Base-by-base conservation (phyloP, 345 rosid species). In the Sisymbrium altissimum region DNA sequence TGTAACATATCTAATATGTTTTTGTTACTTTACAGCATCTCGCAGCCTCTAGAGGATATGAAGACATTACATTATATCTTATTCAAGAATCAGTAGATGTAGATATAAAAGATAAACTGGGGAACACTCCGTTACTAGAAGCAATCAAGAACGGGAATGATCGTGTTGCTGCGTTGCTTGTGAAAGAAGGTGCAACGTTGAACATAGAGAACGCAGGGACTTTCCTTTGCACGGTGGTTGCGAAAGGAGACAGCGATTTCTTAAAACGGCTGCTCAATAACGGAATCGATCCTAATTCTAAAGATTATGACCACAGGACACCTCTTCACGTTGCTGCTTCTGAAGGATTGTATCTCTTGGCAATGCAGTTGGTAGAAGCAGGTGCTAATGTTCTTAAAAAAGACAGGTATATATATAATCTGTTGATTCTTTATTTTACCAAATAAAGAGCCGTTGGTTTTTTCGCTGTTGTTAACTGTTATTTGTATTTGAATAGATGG, bases 311-410 rank as follows among this genome's bases (percentile, higher is more conserved):
- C 78, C 68, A 66, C 52, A 81, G 97, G 68, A 89, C 98, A 13
- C 83, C 96, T 23, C 89, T 93, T 63, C 96, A 93, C 49, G 55
- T 93, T 1, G 98, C 98, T 80, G 88, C 92, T 29, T 84, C 98
- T 3, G 92, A 86, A 78, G 93, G 93, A 11, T 70, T 73, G 11
- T 75, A 80, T 71, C 58, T 79, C 8, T 61, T 80, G 35, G 90
- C 87, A 41, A 79, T 59, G 41, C 77, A 80, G 30, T 89, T 93
- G 33, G 54, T 93, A 9, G 82, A 85, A 66, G 85, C 92, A 44
- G 89, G 93, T 75, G 96, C 89, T n/a, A 83, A 85, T 65, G 85
- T 90, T 77, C 67, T 90, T 39, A 75, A 84, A 23, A 90, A 80
- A 65, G 98, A 93, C 66, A 87, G 97, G 98, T 52, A 52, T 7